Evolutionary conservation across 176 grass and related monocot genomes (phyloP).

Genomic region (Dendrocalamus sinicus): DNA sequence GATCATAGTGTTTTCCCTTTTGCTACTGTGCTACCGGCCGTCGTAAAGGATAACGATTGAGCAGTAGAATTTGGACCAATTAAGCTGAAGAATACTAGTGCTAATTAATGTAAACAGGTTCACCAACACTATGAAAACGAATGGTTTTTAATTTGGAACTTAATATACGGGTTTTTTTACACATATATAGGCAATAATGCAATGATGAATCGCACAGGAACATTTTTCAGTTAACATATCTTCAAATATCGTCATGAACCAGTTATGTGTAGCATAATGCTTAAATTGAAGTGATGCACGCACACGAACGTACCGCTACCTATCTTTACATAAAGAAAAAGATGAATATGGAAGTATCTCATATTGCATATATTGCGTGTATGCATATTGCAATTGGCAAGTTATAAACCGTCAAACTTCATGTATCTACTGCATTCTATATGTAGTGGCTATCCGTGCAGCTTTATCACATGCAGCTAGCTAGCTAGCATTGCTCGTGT

Average conservation of each 20-base stretch:
- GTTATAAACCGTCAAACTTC: background rate
- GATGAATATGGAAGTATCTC: background rate
- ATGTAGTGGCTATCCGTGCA: background rate
- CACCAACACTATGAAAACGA: background rate
- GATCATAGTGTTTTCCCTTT: background rate
- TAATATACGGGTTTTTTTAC: background rate
- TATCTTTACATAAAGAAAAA: background rate
- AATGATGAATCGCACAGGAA: background rate
- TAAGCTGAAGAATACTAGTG: background rate
- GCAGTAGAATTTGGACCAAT: background rate
- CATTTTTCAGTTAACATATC: background rate
- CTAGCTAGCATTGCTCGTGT: background rate
- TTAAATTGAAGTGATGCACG: background rate
- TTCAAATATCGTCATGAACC: background rate
- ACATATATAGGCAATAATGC: background rate
- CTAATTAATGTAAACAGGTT: background rate
- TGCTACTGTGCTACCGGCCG: background rate
- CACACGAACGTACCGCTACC: background rate
- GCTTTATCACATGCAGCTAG: conserved; percentile 21
- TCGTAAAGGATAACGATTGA: background rate
- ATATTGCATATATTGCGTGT: background rate
- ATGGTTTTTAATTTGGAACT: background rate
- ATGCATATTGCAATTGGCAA: background rate
- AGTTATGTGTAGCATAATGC: background rate
- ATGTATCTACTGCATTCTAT: background rate